Conservation (phyloP, 345 rosid genomes). For the Gossypium raimondii region DNA sequence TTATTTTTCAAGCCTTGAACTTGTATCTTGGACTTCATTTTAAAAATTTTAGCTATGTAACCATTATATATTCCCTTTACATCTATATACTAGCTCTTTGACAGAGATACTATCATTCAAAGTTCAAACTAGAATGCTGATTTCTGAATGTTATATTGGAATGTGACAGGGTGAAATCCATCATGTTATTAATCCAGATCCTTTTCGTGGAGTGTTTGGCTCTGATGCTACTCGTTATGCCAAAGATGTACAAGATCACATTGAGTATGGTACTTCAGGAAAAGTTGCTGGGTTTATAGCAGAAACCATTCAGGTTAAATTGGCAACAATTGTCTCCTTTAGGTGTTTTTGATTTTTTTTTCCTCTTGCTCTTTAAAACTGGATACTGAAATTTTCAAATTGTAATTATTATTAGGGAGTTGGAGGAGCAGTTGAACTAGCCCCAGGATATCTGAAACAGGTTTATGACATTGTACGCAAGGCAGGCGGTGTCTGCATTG, state of each 20-base stretch:
- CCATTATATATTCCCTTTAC: conserved; percentile 7
- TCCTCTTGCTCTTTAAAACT: background rate
- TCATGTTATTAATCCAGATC: conserved; percentile 89
- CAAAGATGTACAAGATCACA: conserved; percentile 84
- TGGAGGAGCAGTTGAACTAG: conserved; percentile 94
- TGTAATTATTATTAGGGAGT: conserved; percentile 50
- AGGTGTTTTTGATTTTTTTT: conserved; percentile 5
- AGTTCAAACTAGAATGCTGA: background rate
- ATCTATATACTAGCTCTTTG: background rate
- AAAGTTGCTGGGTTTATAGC: conserved; percentile 90
- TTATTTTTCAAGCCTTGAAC: background rate
- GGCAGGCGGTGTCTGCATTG: conserved; percentile 91
- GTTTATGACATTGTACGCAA: conserved; percentile 76
- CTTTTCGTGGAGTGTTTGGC: conserved; percentile 81
- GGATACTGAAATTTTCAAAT: conserved; percentile 6
- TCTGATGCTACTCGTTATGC: conserved; percentile 76
- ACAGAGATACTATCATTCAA: background rate
- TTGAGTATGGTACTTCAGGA: conserved; percentile 85
- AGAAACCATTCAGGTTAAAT: conserved; percentile 82
- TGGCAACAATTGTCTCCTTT: background rate
- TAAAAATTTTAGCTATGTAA: background rate
- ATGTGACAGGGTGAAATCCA: conserved; percentile 79
- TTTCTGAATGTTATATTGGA: conserved; percentile 9
- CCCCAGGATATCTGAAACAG: conserved; percentile 82
- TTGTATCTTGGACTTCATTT: background rate